Evolutionary conservation across 108 stramenopile genomes (phyloP), one percentile per base, ranked within the genome.

Genomic region (Fistulifera pelliculosa): DNA sequence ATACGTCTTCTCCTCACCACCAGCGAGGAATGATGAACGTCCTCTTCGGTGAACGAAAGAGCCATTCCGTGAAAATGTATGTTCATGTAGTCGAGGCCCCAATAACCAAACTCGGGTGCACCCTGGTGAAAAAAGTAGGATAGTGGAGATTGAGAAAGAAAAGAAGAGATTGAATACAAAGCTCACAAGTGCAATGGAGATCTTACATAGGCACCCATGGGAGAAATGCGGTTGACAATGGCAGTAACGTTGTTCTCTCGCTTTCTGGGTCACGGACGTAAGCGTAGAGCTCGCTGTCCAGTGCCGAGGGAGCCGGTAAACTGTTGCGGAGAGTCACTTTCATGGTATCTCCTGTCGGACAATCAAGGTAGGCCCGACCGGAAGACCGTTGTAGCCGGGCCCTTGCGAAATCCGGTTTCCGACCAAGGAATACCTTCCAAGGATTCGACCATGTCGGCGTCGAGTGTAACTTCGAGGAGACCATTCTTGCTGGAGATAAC

Each of bases 1-100:
- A 44, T 48, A 59, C 6, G 47, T 28, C 25, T 59, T 59, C 38
- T 43, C 24, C 27, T 59, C 45, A 2, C 47, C 58, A 47, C 47
- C 47, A 27, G 25, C 58, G 24, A 59, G 1, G 27, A 16, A 16
- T 25, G 23, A 6, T 22, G 26, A 1, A 47, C 16, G 15, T 59
- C 28, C 19, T 59, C 58, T 11, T 27, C 16, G 27, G 26, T 19
- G 4, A 45, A 45, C 8, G 44, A 17, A 47, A 56, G 28, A 18
- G 19, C n/a, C n/a, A 22, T 22, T 10, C 55, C 55, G 26, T 56
- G 55, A 41, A 56, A 56, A 23, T 56, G 55, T 0, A 56, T 15
- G 40, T 42, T 56, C 24, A 24, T 42, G 16, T 19, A 42, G 41
- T 43, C 41, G 19, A 56, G 17, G 13, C 55, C 55, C 55, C 55